Evolutionary conservation across 139 green algal species (phyloP).

Genomic region (Micractinium conductrix): DNA sequence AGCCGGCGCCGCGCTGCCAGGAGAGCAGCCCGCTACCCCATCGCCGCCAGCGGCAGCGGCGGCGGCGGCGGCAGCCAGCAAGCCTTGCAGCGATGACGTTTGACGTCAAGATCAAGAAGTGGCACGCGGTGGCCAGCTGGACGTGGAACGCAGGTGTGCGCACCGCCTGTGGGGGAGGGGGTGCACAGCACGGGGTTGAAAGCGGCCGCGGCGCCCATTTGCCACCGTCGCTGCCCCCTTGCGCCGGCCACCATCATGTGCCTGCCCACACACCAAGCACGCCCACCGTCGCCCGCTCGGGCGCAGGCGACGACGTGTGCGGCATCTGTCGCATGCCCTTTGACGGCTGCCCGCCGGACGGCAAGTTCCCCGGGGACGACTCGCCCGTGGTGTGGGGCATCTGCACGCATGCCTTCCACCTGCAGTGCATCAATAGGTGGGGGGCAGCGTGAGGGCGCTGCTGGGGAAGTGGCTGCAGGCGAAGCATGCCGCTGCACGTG

Average conservation of each 20-base stretch:
- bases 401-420: constrained; percentile 71
- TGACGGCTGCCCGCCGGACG: constrained; percentile 68
- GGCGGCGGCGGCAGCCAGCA: background rate
- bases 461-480: background rate
- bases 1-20: too few species aligned
- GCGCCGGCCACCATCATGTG: too few species aligned
- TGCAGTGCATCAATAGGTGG: constrained; percentile 73
- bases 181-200: too few species aligned
- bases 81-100: constrained; percentile 47
- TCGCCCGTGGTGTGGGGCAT: constrained; percentile 69
- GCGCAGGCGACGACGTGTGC: constrained; percentile 65
- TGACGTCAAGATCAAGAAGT: constrained; percentile 66
- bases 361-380: constrained; percentile 69
- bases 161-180: background rate
- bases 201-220: too few species aligned
- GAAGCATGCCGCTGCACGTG: constrained; percentile 35
- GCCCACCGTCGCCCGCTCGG: background rate
- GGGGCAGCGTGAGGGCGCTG: background rate
- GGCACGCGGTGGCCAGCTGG: constrained; percentile 66
- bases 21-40: too few species aligned
- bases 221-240: too few species aligned
- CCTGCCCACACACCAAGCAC: too few species aligned
- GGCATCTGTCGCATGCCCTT: constrained; percentile 71
- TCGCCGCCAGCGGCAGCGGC: background rate
- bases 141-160: constrained; percentile 64